Evolutionary conservation across 2,329 filamentous ascomycete species (phyloP).

Genomic region (Aspergillus udagawae): DNA sequence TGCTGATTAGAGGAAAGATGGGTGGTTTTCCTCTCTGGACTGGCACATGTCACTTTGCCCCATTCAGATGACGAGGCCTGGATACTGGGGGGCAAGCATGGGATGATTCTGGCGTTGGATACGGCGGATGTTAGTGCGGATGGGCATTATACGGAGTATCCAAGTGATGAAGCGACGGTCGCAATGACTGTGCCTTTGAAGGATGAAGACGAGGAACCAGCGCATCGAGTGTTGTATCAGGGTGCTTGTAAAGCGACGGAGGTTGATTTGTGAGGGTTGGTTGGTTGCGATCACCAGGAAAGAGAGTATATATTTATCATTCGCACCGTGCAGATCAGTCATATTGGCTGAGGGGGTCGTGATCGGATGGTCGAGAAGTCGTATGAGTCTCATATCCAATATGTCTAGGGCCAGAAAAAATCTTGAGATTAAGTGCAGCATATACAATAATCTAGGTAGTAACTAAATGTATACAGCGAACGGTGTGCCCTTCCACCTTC

Average conservation of each 20-base stretch:
- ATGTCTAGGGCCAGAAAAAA: background rate
- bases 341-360: background rate
- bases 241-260: conserved; percentile 35
- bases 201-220: conserved; percentile 29
- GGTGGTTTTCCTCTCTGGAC: conserved; percentile 39
- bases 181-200: conserved; percentile 35
- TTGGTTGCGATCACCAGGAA: background rate
- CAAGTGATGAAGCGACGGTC: conserved; percentile 35
- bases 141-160: conserved; percentile 44
- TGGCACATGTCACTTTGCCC: conserved; percentile 42
- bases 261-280: conserved; percentile 1
- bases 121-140: conserved; percentile 36
- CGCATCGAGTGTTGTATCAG: conserved; percentile 38
- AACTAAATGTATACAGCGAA: background rate
- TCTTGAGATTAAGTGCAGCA: background rate
- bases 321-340: background rate
- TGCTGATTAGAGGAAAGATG: conserved; percentile 16
- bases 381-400: background rate
- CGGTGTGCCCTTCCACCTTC: background rate
- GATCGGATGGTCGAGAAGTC: background rate
- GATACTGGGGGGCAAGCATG: conserved; percentile 39
- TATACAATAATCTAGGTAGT: background rate
- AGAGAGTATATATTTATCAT: background rate
- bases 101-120: conserved; percentile 43
- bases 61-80: conserved; percentile 35